These are phyloP conservation scores for Amanita rubescens DNA, from an alignment of 768 basidiomycete species.

Conservation along the genomic window DNA sequence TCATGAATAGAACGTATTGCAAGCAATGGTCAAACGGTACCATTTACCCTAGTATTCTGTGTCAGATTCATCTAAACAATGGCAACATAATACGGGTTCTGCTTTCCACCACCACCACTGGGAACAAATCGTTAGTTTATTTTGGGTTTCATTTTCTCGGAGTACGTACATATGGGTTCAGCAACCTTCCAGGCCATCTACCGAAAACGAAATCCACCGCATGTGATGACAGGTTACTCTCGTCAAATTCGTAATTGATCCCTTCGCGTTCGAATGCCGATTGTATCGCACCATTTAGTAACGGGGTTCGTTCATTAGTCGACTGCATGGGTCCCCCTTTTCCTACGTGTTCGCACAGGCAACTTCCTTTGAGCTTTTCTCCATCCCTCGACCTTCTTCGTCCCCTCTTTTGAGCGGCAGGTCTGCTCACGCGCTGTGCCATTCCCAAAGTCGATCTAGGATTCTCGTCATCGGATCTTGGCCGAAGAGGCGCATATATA, in stretches of 20 bases:
- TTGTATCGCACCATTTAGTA: conserved; percentile 13
- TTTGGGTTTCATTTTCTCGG: background rate
- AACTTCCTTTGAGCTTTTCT: background rate
- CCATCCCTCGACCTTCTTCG: conserved; percentile 13
- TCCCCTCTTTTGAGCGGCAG: conserved; percentile 22
- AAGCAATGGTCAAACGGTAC: background rate
- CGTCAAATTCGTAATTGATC: conserved; percentile 17
- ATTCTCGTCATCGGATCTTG: conserved; percentile 39
- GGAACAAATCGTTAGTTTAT: background rate
- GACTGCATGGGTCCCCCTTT: background rate
- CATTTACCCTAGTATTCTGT: conserved; percentile 22
- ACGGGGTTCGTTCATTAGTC: conserved; percentile 17
- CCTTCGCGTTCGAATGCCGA: conserved; percentile 12
- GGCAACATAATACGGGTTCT: conserved; percentile 57
- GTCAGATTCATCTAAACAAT: conserved; percentile 51
- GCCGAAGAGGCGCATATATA: conserved; percentile 72
- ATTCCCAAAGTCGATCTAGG: conserved; percentile 52
- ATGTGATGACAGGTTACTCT: conserved; percentile 30
- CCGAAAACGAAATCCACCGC: conserved; percentile 57
- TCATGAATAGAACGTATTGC: background rate
- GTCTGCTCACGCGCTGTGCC: conserved; percentile 43
- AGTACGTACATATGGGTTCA: conserved; percentile 61
- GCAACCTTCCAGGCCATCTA: conserved; percentile 55
- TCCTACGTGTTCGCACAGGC: background rate
- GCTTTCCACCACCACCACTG: conserved; percentile 87